Evolutionary conservation across 106 monocot genomes (phyloP).

Genomic region (Amphibolis antarctica): DNA sequence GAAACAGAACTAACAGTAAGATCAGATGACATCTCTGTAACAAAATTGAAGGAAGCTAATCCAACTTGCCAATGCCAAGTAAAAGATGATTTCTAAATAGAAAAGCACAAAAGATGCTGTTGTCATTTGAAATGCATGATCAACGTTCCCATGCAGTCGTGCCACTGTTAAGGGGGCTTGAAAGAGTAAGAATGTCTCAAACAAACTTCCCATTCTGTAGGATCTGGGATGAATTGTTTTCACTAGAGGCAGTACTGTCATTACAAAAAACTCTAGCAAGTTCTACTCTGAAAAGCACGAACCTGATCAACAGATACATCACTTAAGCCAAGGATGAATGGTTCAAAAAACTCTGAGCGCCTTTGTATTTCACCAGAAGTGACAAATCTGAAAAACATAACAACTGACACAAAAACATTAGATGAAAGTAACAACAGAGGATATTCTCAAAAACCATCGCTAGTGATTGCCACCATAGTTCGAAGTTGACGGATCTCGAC

Average conservation of each 20-base stretch:
- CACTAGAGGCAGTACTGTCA: background rate
- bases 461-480: slow-evolving; percentile 50
- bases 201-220: no score
- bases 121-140: no score
- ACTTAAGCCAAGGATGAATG: slow-evolving; percentile 61
- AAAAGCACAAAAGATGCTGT: no score
- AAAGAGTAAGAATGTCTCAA: no score
- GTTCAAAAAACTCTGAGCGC: slow-evolving; percentile 70
- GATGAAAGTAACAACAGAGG: background rate
- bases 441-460: background rate
- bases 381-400: slow-evolving; percentile 92
- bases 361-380: slow-evolving; percentile 69
- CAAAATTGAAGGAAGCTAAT: no score
- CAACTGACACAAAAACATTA: slow-evolving; percentile 31
- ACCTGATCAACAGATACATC: slow-evolving; percentile 68
- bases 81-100: no score
- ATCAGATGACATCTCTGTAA: no score
- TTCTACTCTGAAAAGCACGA: background rate
- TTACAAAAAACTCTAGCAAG: background rate
- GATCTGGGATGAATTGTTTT: background rate
- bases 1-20: no score
- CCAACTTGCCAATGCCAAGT: no score
- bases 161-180: no score
- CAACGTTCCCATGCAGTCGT: no score
- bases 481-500: slow-evolving; percentile 53